Evolutionary conservation across 345 rosid species (phyloP), one percentile per base, ranked within the genome.

Genomic region (Geranium rotundifolium): DNA sequence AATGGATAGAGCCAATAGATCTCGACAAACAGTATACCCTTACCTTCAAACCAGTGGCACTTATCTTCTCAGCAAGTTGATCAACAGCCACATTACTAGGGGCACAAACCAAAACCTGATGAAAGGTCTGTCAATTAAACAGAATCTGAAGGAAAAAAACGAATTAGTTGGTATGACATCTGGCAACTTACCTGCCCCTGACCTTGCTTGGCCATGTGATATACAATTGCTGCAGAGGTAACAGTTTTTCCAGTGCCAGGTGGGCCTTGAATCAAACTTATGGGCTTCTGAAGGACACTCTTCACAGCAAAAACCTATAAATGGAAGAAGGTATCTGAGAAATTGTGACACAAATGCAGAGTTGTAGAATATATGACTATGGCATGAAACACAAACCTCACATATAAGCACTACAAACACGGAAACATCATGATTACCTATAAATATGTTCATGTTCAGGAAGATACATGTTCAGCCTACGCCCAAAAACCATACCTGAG

Each of bases 181-280:
- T 14, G 29, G 37, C 4, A 30, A 37, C 69, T 58, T 72, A 80
- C 99, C 82, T 95, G 99, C 16, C 99, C 99, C 71, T 95, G 99
- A n/a, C 97, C 97, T 80, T 95, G 99, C 73, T 90, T 95, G 66
- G 97, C 93, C 99, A 95, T 95, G 83, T 95, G 99, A 82, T 85
- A 95, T 52, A 95, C 99, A 81, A 95, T 90, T 65, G 97, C 97
- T 10, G 99, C 97, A 55, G 99, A 95, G 56, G 97, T 95, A 71
- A 95, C 99, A 56, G 99, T 95, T 85, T 95, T 95, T 57, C 99
- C 99, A 17, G 99, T 90, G 60, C 99, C 99, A 73, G 99, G 97
- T 56, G 99, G 99, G 71, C 96, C 99, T 81, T 95, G 99, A 70
- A 95, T 95, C 79, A 95, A 84, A 68, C 97, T 95, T 70, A 95